Evolutionary conservation across 139 green algal species (phyloP), one percentile per base, ranked within the genome.

Genomic region (Desmodesmus armatus): DNA sequence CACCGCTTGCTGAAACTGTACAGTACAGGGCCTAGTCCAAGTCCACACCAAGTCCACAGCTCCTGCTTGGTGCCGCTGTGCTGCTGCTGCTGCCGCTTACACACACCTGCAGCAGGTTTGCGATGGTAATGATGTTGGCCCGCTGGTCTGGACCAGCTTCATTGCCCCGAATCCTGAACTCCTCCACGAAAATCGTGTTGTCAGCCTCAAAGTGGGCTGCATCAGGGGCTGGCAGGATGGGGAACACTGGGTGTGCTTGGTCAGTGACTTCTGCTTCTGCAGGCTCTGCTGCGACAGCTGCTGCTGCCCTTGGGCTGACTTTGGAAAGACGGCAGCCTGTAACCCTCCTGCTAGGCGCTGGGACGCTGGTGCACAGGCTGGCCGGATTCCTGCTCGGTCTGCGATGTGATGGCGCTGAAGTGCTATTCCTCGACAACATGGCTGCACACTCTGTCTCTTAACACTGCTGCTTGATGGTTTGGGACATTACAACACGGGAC

Each of bases 21-120:
- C 49, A 51, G 23, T 19, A 43, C 29, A n/a, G 29, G 11, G 3
- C 4, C 29, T 5, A 72, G 35, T 33, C 6, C 76, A 72, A n/a
- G 23, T 6, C 35, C 47, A 74, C 51, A 29, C 77, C 47, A 25
- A 43, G 11, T 80, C 25, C n/a, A n/a, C n/a, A n/a, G n/a, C n/a
- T n/a, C n/a, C n/a, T n/a, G n/a, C n/a, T n/a, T n/a, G n/a, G n/a
- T n/a, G n/a, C n/a, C n/a, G n/a, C n/a, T n/a, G n/a, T n/a, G n/a
- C n/a, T n/a, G n/a, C n/a, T n/a, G n/a, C n/a, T n/a, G n/a, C n/a
- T 39, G 29, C 37, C 17, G 29, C 19, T 83, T 29, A 41, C 33
- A 3, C 78, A 3, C 55, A 93, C 94, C 94, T 97, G 95, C 41
- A 98, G 72, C 25, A 98, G 83, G 78, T 97, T 98, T 13, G 93